Evolutionary conservation across 2,329 filamentous ascomycete species (phyloP).

Genomic region (Fusarium drepaniforme): DNA sequence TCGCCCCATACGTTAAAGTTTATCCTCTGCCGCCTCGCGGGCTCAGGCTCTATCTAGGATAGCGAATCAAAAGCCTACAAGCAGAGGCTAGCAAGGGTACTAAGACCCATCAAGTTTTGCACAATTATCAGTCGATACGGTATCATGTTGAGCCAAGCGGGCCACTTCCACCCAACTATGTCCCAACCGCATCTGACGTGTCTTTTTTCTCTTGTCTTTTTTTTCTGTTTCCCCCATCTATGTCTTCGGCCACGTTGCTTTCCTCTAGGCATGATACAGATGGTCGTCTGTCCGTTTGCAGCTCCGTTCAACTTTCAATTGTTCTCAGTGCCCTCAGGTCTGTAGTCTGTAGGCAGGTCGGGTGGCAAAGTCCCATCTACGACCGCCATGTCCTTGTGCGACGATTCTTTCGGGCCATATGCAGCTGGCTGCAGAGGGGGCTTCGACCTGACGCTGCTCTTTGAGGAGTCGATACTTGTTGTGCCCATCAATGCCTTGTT

Average conservation of each 20-base stretch:
- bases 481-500: conserved; percentile 43
- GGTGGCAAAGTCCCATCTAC: background rate
- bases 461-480: conserved; percentile 52
- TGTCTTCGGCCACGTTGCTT: background rate
- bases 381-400: conserved; percentile 25
- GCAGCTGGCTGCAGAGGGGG: conserved; percentile 51
- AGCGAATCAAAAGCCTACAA: too few species aligned
- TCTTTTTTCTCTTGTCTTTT: background rate
- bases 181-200: background rate
- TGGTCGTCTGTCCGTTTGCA: background rate
- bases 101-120: too few species aligned
- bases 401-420: conserved; percentile 37
- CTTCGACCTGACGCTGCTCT: conserved; percentile 62
- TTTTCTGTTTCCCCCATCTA: background rate
- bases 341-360: background rate
- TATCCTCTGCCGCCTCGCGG: background rate
- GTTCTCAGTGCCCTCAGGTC: background rate
- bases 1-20: too few species aligned
- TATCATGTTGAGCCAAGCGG: background rate
- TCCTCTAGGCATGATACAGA: conserved; percentile 1
- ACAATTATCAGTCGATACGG: too few species aligned
- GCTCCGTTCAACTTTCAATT: background rate
- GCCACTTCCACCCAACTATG: background rate
- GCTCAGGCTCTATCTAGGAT: background rate
- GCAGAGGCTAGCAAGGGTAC: too few species aligned